Conservation (phyloP, 176 grass and related monocot species). For the Typha latifolia region DNA sequence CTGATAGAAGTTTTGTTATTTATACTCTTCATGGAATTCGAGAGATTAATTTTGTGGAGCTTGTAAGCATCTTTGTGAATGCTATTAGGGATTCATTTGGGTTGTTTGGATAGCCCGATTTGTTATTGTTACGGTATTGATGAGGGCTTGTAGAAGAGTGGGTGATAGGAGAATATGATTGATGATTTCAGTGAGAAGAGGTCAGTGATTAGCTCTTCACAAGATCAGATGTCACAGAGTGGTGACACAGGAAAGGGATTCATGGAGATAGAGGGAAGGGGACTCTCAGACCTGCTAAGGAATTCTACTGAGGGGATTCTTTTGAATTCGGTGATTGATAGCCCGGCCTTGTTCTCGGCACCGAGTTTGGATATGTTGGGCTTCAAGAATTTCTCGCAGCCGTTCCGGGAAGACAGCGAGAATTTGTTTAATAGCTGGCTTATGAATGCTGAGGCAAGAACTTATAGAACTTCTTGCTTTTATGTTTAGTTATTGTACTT, state of each 20-base stretch:
- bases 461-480: slow-evolving; percentile 8
- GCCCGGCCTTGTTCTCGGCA: slow-evolving; percentile 31
- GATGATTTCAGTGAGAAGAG: no score
- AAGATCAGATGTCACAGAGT: background rate
- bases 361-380: slow-evolving; percentile 62
- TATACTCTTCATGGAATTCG: no score
- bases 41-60: background rate
- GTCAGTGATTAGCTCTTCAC: background rate
- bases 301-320: slow-evolving; percentile 77
- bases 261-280: slow-evolving; percentile 58
- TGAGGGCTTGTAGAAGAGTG: no score
- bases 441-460: slow-evolving; percentile 68
- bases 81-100: background rate
- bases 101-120: no score
- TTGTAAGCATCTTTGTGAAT: background rate
- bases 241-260: slow-evolving; percentile 8
- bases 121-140: no score
- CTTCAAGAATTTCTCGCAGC: slow-evolving; percentile 39
- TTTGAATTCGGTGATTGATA: slow-evolving; percentile 59
- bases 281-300: slow-evolving; percentile 52
- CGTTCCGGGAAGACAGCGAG: slow-evolving; percentile 58
- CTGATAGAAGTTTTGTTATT: background rate
- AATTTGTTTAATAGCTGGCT: slow-evolving; percentile 69
- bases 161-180: no score
- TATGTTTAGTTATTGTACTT: slow-evolving; percentile 7